Conservation (phyloP, 163 green algal genomes). For the Prototheca cutis region DNA sequence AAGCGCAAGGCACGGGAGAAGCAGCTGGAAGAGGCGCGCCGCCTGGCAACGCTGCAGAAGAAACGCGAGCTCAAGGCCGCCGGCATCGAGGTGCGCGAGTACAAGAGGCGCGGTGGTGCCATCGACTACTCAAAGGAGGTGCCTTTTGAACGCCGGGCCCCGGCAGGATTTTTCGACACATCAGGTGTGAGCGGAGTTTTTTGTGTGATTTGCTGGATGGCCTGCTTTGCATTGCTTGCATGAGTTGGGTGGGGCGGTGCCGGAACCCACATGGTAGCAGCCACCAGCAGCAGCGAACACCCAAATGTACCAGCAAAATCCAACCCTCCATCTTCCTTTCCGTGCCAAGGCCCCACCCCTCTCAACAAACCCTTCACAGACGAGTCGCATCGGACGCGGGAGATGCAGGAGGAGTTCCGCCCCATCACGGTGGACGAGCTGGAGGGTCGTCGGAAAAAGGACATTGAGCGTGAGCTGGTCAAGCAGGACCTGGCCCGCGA, state of each 20-base stretch:
- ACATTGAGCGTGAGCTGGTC: conserved; percentile 75
- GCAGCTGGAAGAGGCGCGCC: conserved; percentile 91
- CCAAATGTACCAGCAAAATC: too few species aligned
- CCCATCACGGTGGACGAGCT: conserved; percentile 79
- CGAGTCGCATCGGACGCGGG: conserved; percentile 56
- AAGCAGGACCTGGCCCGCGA: conserved; percentile 72
- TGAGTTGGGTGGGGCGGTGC: too few species aligned
- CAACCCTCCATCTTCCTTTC: neutral
- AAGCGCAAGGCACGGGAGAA: conserved; percentile 97
- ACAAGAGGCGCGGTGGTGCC: conserved; percentile 24
- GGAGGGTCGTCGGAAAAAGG: conserved; percentile 66
- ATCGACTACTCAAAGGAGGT: conserved; percentile 96
- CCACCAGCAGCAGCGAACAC: too few species aligned
- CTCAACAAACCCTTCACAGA: conserved; percentile 12
- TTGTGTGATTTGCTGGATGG: too few species aligned
- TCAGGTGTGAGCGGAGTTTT: too few species aligned
- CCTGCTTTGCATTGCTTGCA: too few species aligned
- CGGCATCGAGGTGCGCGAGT: conserved; percentile 59
- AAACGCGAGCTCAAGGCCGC: conserved; percentile 85
- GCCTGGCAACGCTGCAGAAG: conserved; percentile 93
- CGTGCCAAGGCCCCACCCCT: neutral
- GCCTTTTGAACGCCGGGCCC: conserved; percentile 84
- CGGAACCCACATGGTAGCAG: too few species aligned
- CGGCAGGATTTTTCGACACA: conserved; percentile 85
- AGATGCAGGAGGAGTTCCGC: conserved; percentile 70